Evolutionary conservation across 345 rosid species (phyloP).

Genomic region (Salix dunnii): DNA sequence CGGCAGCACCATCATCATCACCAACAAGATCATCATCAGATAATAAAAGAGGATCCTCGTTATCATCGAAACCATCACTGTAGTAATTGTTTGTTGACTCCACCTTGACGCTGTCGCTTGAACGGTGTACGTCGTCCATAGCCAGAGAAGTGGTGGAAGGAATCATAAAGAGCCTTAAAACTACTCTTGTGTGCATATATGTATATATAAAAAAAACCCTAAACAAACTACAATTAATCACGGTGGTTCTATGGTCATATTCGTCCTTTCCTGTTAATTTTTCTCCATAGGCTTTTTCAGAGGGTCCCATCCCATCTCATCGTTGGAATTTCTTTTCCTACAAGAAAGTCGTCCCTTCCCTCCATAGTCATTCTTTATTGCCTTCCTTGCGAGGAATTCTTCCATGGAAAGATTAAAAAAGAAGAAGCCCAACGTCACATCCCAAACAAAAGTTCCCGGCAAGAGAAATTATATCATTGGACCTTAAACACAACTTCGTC

Average conservation of each 20-base stretch:
- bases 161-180: background rate
- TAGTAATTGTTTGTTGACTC: background rate
- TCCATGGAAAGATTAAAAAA: background rate
- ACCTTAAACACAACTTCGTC: background rate
- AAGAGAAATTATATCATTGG: background rate
- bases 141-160: background rate
- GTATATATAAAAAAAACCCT: background rate
- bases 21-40: background rate
- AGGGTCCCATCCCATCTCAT: background rate
- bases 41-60: too few relatives aligned
- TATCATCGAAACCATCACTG: background rate
- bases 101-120: background rate
- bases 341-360: background rate
- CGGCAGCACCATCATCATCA: background rate
- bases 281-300: background rate
- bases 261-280: background rate
- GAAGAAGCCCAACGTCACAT: background rate
- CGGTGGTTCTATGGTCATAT: background rate
- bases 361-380: background rate
- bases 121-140: background rate
- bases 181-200: background rate
- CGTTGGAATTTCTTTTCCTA: background rate
- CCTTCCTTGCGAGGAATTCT: background rate
- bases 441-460: background rate
- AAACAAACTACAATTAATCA: background rate